Conservation (phyloP, 2,329 filamentous ascomycete species). For the Diaporthe ampelina region DNA sequence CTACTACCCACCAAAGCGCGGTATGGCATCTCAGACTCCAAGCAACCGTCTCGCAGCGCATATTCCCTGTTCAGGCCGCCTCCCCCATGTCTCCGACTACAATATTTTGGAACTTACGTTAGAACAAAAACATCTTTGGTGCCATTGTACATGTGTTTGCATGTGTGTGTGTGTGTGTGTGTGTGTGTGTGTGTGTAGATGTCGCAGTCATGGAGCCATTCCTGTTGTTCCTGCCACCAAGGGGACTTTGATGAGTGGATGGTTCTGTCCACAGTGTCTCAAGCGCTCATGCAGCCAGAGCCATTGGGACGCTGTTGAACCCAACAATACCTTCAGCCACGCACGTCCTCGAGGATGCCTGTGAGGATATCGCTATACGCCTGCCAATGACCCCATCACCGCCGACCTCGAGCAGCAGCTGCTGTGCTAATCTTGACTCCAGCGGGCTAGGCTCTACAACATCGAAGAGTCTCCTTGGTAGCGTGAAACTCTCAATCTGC, state of each 20-base stretch:
- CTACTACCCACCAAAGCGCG: too few species aligned
- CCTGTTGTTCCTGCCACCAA: background rate
- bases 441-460: background rate
- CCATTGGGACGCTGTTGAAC: conserved; percentile 36
- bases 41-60: background rate
- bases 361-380: conserved; percentile 35
- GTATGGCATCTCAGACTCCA: background rate
- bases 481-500: conserved; percentile 22
- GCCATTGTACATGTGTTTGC: background rate
- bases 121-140: background rate
- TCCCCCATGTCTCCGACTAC: background rate
- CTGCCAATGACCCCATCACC: conserved; percentile 39
- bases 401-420: conserved; percentile 37
- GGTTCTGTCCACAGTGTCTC: background rate
- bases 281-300: conserved; percentile 7
- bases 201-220: background rate
- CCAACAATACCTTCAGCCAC: conserved; percentile 41
- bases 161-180: too few species aligned
- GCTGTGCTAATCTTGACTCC: conserved; percentile 26
- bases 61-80: background rate
- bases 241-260: background rate
- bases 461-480: background rate
- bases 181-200: too few species aligned
- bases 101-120: background rate
- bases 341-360: background rate